Evolutionary conservation across 2,329 filamentous ascomycete genomes (phyloP), one percentile per base, ranked within the genome.

Genomic region (Lasiodiplodia theobromae): DNA sequence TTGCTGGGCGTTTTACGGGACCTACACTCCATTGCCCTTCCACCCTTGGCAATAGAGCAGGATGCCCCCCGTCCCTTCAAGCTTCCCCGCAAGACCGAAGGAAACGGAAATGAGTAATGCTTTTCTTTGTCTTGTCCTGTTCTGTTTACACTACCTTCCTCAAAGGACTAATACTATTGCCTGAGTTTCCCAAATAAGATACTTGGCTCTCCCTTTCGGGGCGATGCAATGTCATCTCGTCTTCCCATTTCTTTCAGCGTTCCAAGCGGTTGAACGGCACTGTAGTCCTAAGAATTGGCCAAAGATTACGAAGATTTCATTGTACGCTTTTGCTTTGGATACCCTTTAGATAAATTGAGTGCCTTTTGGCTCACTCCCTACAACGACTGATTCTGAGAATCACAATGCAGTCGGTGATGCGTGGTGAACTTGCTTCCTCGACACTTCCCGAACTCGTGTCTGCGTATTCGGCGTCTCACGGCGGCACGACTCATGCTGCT

Each of bases 61-160:
- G 7, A n/a, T 49, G 25, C 40, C 58, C 58, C 3, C 25, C 7
- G 31, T 34, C 44, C 44, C 28, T 52, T 16, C 28, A 37, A 14
- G 40, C 11, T 4, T 18, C n/a, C 44, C 37, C n/a, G 11, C n/a
- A n/a, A 37, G 11, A 34, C n/a, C 3, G 11, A 37, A 25, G 18
- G 21, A 63, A 49, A 62, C 47, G 60, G 38, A 47, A 34, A 64
- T n/a, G 60, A 64, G 60, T 64, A 38, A 64, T 52, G 60, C n/a
- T 52, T 64, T 16, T 52, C 47, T 23, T 64, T 64, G 8, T 18
- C 37, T 23, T 63, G 57, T 60, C 7, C 10, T 60, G 12, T 18
- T 28, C 25, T n/a, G 16, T 34, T 37, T 14, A 28, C 16, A 53
- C 23, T 28, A 14, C 51, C 5, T 23, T 28, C 51, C 6, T 47